Conservation (phyloP, 371 early-diverging fungal genomes). For the Rhizomucor miehei region DNA sequence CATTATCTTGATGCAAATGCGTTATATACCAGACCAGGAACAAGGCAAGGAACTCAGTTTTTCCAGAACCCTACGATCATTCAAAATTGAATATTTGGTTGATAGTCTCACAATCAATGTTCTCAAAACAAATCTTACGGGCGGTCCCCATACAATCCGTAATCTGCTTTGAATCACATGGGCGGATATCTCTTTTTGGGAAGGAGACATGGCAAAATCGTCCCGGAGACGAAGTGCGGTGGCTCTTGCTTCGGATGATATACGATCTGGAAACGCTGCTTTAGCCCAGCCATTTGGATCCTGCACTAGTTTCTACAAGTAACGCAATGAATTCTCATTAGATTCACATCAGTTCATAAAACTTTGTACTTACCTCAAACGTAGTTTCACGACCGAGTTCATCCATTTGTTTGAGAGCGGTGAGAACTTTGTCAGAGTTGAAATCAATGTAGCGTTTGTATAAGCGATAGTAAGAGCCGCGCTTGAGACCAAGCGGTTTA, state of each 20-base stretch:
- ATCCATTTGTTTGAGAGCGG: constrained; percentile 16
- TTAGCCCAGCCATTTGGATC: constrained; percentile 30
- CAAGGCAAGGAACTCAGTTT: constrained; percentile 54
- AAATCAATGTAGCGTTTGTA: constrained; percentile 33
- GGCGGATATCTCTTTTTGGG: constrained; percentile 48
- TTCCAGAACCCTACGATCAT: constrained; percentile 61
- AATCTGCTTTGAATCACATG: constrained; percentile 33
- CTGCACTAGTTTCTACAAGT: constrained; percentile 15
- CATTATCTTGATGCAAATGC: constrained; percentile 15
- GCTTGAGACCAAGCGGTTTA: not conserved
- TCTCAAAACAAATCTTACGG: constrained; percentile 30
- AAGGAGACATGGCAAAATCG: constrained; percentile 50
- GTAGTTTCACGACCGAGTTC: constrained; percentile 7
- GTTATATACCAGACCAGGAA: constrained; percentile 46
- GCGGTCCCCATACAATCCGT: constrained; percentile 62
- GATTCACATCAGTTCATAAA: no score
- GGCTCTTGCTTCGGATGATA: constrained; percentile 17
- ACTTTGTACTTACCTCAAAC: constrained; percentile 13
- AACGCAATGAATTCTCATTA: no score
- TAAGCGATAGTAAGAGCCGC: constrained; percentile 14
- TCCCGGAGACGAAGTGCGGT: constrained; percentile 29
- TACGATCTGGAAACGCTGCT: not conserved
- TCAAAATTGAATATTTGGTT: not conserved
- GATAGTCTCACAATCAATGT: no score
- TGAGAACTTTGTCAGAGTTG: constrained; percentile 24